Percentiles rank a stretch among this genome's conserved stretches.
Evolutionary conservation across 169 alveolate genomes (phyloP).

Genomic region (Cryptosporidium bovis): DNA sequence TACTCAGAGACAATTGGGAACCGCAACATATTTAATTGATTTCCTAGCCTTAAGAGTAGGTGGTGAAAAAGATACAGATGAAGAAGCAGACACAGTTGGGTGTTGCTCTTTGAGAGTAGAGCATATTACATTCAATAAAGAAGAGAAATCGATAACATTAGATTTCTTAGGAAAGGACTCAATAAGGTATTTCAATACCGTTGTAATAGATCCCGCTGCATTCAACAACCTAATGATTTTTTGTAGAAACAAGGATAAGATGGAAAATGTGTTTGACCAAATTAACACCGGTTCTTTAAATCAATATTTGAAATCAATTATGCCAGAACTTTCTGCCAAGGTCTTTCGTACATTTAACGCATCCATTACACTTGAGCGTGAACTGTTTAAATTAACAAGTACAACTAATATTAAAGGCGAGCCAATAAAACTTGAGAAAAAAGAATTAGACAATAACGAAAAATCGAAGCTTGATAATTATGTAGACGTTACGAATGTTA

Average conservation of each 20-base stretch:
- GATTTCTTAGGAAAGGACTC: conserved; percentile 98
- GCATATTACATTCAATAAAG: conserved; percentile 89
- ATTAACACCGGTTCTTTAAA: conserved; percentile 85
- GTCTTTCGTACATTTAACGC: conserved; percentile 99
- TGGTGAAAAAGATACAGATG: conserved; percentile 98
- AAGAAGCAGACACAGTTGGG: conserved; percentile 99
- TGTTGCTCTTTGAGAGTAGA: conserved; percentile 98
- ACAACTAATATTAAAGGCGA: neutral
- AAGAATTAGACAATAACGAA: neutral
- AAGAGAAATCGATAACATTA: conserved; percentile 82
- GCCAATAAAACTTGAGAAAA: neutral
- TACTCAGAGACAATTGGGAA: conserved; percentile 93
- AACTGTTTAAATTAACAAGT: conserved; percentile 84
- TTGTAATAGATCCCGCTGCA: conserved; percentile 87
- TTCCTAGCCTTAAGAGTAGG: conserved; percentile 99
- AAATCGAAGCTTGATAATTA: conserved; percentile 11
- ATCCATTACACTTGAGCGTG: conserved; percentile 94
- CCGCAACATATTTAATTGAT: conserved; percentile 98
- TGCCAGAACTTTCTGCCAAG: conserved; percentile 98
- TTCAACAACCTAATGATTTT: conserved; percentile 84
- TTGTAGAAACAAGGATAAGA: conserved; percentile 89
- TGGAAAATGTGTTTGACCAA: conserved; percentile 92
- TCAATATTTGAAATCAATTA: conserved; percentile 95
- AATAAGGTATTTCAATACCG: conserved; percentile 95
- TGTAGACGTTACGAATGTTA: conserved; percentile 83